Evolutionary conservation across 106 monocot species (phyloP).

Genomic region (Dendrobium huoshanense): DNA sequence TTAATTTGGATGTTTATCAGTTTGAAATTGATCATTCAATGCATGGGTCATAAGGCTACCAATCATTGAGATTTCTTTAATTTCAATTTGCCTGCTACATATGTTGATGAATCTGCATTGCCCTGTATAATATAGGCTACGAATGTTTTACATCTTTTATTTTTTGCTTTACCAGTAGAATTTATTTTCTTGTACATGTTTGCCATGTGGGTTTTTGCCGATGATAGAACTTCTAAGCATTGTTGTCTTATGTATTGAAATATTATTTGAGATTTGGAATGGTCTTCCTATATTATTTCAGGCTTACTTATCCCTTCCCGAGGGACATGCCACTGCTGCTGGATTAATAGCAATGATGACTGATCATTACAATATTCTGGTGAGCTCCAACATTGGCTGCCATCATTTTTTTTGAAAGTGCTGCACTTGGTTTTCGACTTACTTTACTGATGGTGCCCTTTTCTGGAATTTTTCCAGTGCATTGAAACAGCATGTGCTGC

Average conservation of each 20-base stretch:
- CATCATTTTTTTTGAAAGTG: neutral
- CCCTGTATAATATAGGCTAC: neutral
- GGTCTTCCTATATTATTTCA: conserved; percentile 17
- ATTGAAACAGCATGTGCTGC: neutral
- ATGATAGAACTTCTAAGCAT: neutral
- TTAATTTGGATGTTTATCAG: no score
- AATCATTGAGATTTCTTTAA: neutral
- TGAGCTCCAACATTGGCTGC: conserved; percentile 20
- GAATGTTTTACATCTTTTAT: neutral
- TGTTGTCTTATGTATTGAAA: neutral
- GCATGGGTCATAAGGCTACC: neutral
- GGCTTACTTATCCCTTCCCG: conserved; percentile 95
- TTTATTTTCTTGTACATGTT: neutral
- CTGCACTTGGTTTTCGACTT: neutral
- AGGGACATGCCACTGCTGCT: conserved; percentile 79
- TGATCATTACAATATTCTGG: conserved; percentile 89
- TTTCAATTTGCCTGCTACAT: neutral
- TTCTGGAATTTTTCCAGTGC: neutral
- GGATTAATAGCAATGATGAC: conserved; percentile 99
- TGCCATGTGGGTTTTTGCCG: neutral
- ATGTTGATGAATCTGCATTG: neutral
- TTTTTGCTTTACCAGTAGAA: neutral
- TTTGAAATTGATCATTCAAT: neutral
- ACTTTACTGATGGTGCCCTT: neutral
- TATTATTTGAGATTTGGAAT: neutral